Evolutionary conservation across 371 early-diverging fungal species (phyloP), one percentile per base, ranked within the genome.

Genomic region (Batrachochytrium dendrobatidis): DNA sequence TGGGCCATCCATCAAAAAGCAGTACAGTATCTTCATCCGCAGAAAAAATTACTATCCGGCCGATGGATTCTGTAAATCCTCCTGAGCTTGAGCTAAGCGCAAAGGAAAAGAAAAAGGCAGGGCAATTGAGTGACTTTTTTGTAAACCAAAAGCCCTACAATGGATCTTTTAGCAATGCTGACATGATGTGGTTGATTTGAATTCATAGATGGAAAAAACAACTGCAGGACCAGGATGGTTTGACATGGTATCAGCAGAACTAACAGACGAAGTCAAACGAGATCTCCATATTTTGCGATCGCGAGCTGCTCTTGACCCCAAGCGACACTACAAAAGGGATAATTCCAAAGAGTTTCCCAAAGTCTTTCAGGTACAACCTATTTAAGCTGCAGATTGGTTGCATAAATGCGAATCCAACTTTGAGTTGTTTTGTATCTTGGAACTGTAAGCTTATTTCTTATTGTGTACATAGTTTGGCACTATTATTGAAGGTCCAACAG

Each of bases 291-390:
- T 95, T 15, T 62, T 97, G 22, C 86, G 89, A 62, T 77, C 89
- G 70, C 85, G 98, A 55, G 83, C 84, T 70, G 93, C 90, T 1
- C 70, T 97, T 31, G 95, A 97, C 68, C 91, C 90, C 26, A 95
- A 93, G 71, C 78, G 91, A 39, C 89, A 88, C 69, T 95, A 94
- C 73, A 93, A 92, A 64, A 86, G 87, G 62, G 85, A 84, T 59
- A 84, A 81, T 60, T 77, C 80, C 55, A 81, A 83, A 51, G 70
- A 72, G 4, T 62, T 86, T 29, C 91, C 95, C 24, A 93, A 90
- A 64, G 90, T 89, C 68, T 94, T 95, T 80, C 93, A 97, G 67
- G 82, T 86, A 61, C 10, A 34, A 12, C 28, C 29, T 1, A 51
- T 49, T 39, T 1, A 7, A 22, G 17, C n/a, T 50, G 12, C 25